phyloP scores from a whole-genome alignment of 768 basidiomycete genomes.

The Boletus eberwhitei region DNA sequence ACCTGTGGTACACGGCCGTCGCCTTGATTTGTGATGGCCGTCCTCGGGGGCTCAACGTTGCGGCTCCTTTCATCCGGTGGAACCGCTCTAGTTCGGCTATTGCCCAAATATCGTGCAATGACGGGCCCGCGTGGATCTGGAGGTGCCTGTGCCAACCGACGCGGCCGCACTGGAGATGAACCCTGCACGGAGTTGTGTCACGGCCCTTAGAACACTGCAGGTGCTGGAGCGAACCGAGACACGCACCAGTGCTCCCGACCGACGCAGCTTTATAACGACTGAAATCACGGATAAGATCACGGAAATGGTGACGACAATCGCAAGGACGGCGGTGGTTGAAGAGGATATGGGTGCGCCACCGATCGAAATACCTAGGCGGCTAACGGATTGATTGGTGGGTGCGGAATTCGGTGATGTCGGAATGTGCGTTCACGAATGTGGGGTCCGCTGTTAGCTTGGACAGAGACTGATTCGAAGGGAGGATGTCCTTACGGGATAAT shows the following conservation, averaged over 20 bases:
- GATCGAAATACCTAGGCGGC: no score
- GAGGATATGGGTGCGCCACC: background rate
- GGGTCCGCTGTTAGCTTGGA: background rate
- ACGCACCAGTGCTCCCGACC: background rate
- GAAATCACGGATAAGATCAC: rapidly evolving
- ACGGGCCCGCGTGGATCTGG: background rate
- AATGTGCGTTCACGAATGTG: background rate
- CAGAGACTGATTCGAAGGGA: background rate
- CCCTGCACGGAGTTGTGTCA: background rate
- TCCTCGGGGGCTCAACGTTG: no score
- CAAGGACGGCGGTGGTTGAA: rapidly evolving
- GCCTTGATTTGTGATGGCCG: background rate
- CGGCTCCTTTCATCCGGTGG: no score
- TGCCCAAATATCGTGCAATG: background rate
- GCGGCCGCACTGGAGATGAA: background rate
- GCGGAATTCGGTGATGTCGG: no score
- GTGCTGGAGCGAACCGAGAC: background rate
- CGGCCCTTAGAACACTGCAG: background rate
- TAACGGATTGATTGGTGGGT: background rate
- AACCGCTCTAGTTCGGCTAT: no score
- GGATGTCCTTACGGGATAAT: background rate
- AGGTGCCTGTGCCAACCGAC: background rate
- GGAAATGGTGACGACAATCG: background rate
- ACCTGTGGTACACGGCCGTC: background rate
- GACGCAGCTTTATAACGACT: no score